phyloP scores from a whole-genome alignment of 345 rosid species.

The Salix dunnii region DNA sequence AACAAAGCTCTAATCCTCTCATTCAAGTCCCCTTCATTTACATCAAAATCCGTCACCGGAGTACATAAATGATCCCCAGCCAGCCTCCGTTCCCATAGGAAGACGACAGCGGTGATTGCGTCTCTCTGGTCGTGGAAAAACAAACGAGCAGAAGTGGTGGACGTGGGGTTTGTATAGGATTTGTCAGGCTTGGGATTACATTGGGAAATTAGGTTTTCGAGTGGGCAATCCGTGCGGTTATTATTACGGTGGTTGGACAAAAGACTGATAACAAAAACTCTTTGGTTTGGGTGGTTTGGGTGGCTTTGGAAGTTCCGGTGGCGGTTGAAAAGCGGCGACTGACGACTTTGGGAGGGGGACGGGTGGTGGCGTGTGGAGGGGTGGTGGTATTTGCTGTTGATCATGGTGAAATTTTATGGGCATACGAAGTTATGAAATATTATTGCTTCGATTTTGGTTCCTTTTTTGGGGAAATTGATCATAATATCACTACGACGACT shows the following conservation, averaged over 20 bases:
- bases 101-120: not conserved
- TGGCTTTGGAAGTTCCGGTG: not conserved
- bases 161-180: not conserved
- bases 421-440: not conserved
- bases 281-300: not conserved
- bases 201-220: conserved; percentile 7
- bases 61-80: conserved; percentile 13
- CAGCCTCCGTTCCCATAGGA: conserved; percentile 14
- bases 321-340: not conserved
- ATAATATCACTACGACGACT: too few relatives aligned
- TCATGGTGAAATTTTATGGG: not conserved
- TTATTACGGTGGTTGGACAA: not conserved
- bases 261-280: not conserved
- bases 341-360: not conserved
- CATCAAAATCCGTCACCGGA: conserved; percentile 2
- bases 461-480: too few relatives aligned
- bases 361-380: not conserved
- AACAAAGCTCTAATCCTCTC: conserved; percentile 6
- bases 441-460: too few relatives aligned
- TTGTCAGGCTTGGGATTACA: conserved; percentile 5
- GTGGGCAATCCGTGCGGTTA: not conserved
- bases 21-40: not conserved
- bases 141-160: not conserved
- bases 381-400: not conserved
- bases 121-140: not conserved